These are phyloP conservation scores for Iris macrosiphon DNA, from an alignment of 106 monocot species.

Conservation along the genomic window DNA sequence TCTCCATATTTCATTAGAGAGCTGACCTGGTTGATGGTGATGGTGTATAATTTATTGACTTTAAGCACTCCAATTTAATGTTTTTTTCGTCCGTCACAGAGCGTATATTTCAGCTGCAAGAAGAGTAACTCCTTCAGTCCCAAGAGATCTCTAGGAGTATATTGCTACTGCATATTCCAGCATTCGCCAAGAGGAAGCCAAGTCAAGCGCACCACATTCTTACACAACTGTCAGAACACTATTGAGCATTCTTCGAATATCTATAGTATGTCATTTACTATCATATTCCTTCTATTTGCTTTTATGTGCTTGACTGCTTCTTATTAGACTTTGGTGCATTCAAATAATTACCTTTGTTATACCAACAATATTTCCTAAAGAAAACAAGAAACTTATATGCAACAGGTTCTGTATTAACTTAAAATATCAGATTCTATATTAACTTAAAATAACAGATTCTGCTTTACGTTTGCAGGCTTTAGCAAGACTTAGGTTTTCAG, in stretches of 20 bases:
- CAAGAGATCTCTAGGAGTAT: conserved; percentile 90
- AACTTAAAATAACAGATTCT: too few species aligned
- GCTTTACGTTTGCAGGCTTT: conserved; percentile 49
- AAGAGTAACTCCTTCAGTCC: conserved; percentile 69
- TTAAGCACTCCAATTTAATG: too few species aligned
- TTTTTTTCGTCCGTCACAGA: conserved; percentile 24
- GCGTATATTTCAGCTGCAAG: conserved; percentile 94
- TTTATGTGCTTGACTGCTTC: neutral
- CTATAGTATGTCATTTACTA: conserved; percentile 54
- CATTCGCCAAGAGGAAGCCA: conserved; percentile 96
- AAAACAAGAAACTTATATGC: too few species aligned
- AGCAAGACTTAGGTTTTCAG: conserved; percentile 94
- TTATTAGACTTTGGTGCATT: too few species aligned
- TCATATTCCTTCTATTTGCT: neutral
- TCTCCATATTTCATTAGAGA: too few species aligned
- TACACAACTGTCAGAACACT: conserved; percentile 95
- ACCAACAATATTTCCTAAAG: too few species aligned
- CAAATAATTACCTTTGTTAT: too few species aligned
- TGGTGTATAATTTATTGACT: too few species aligned
- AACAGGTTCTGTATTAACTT: too few species aligned
- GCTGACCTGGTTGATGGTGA: too few species aligned
- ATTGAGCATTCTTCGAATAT: conserved; percentile 94
- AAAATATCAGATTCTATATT: too few species aligned
- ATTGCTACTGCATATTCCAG: conserved; percentile 93
- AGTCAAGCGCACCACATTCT: conserved; percentile 91